A percentile compares a stretch with the other conserved stretches of the same genome.
phyloP scores from a whole-genome alignment of 140 eudicot genomes.

The Artemisia princeps region DNA sequence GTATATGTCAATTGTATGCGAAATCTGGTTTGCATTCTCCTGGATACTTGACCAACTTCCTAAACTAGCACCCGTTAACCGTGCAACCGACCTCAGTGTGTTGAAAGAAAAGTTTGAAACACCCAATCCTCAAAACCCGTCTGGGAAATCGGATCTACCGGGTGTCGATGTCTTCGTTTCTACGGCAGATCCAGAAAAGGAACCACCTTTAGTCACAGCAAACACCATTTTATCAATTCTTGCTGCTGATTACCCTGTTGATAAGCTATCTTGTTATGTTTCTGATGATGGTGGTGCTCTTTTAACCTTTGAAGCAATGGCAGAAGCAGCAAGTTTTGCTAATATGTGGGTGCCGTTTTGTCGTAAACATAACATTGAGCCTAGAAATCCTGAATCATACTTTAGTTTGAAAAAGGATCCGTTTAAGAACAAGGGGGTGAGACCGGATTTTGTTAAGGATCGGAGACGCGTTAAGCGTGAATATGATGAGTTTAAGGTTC shows the following conservation, averaged over 20 bases:
- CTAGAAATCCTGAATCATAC: slow-evolving; percentile 85
- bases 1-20: slow-evolving; percentile 79
- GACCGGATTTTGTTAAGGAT: slow-evolving; percentile 80
- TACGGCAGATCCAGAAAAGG: slow-evolving; percentile 93
- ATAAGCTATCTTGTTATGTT: slow-evolving; percentile 85
- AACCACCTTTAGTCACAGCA: slow-evolving; percentile 88
- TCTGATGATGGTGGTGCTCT: slow-evolving; percentile 99
- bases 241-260: slow-evolving; percentile 85
- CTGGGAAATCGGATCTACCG: slow-evolving; percentile 86
- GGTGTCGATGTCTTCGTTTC: slow-evolving; percentile 86
- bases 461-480: slow-evolving; percentile 87
- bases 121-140: slow-evolving; percentile 56
- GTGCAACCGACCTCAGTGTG: slow-evolving; percentile 68
- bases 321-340: slow-evolving; percentile 94
- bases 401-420: slow-evolving; percentile 75
- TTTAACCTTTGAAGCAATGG: slow-evolving; percentile 91
- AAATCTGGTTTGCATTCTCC: slow-evolving; percentile 88
- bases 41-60: slow-evolving; percentile 98
- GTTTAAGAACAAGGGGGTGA: slow-evolving; percentile 60
- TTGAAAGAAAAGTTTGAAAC: slow-evolving; percentile 85
- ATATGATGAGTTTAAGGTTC: slow-evolving; percentile 88
- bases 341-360: slow-evolving; percentile 92
- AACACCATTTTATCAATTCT: slow-evolving; percentile 88
- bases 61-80: slow-evolving; percentile 72
- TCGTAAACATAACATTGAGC: slow-evolving; percentile 75